Base-by-base conservation (phyloP, 2,329 filamentous ascomycete species). In the Pseudogymnoascus sp. region DNA sequence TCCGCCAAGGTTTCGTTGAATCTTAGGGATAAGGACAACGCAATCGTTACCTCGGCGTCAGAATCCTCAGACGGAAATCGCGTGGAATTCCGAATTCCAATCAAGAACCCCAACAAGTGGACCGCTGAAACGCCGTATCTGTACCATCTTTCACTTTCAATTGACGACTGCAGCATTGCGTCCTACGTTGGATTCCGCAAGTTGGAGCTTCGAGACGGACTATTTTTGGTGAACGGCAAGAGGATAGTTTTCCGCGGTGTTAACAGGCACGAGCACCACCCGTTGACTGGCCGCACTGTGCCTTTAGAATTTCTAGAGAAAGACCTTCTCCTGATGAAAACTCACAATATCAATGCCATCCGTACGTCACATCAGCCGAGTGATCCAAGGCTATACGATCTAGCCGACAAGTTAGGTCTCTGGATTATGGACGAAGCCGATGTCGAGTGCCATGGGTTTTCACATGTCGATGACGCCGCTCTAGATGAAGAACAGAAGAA, bases 301-400 rank as follows among this genome's bases (percentile, higher is more conserved):
- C 80, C 81, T 0, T 73, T 77, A 11, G 78, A 81, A 0, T 82
- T 79, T 61, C 77, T 85, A 66, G 77, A 78, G 43, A 72, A 77
- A 16, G 83, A 86, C 66, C 74, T 86, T 3, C 65, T 83, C 7
- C 74, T 80, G 6, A 86, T 86, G 83, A 81, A 82, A 71, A 72
- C 76, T 57, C 73, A 83, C 75, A 89, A 89, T 68, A 82, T 91
- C 72, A 91, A 91, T 66, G 84, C 86, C 1, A 80, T 91, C 11
- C 83, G 88, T 1, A 88, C 85, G 0, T 87, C 81, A 0, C 87
- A 90, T 70, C 84, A 90, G 61, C 82, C 84, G 10, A 86, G 84
- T 31, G 83, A 88, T 64, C 78, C 80, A 1, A 75, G 79, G 3
- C 71, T 88, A 1, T 86, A 85, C 64, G 82, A 86, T 31, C 76